These are phyloP conservation scores for Apocynum venetum DNA, from an alignment of 257 asterid genomes.

Conservation along the genomic window DNA sequence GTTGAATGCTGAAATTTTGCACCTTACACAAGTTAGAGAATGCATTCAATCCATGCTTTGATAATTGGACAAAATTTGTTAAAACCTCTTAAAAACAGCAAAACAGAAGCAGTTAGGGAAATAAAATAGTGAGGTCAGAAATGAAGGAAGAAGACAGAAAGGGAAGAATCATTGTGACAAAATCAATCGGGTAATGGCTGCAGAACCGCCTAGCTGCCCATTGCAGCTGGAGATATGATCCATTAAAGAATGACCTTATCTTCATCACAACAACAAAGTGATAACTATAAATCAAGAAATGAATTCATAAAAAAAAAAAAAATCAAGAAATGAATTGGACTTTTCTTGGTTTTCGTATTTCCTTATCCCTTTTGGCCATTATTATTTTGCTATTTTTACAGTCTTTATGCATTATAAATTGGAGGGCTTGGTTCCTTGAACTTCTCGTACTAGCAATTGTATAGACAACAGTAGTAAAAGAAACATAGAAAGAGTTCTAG, in stretches of 20 bases:
- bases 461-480: constrained; percentile 8
- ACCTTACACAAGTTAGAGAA: too few species aligned
- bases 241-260: constrained; percentile 5
- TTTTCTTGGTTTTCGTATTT: constrained; percentile 36
- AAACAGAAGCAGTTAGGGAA: not conserved
- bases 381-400: constrained; percentile 11
- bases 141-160: constrained; percentile 8
- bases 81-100: not conserved
- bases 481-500: constrained; percentile 36
- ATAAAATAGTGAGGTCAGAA: constrained; percentile 10
- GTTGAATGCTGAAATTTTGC: too few species aligned
- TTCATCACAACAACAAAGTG: constrained; percentile 18
- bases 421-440: constrained; percentile 21
- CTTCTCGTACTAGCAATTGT: constrained; percentile 16
- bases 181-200: constrained; percentile 6
- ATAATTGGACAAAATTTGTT: too few species aligned
- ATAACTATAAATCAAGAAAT: constrained; percentile 29
- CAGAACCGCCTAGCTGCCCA: constrained; percentile 29
- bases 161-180: not conserved
- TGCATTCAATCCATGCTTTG: too few species aligned
- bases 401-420: constrained; percentile 40
- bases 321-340: constrained; percentile 1
- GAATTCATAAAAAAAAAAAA: not conserved
- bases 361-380: constrained; percentile 29
- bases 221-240: constrained; percentile 9